Conservation (phyloP, 139 green algal genomes). For the Chlamydomonas sphaeroides region DNA sequence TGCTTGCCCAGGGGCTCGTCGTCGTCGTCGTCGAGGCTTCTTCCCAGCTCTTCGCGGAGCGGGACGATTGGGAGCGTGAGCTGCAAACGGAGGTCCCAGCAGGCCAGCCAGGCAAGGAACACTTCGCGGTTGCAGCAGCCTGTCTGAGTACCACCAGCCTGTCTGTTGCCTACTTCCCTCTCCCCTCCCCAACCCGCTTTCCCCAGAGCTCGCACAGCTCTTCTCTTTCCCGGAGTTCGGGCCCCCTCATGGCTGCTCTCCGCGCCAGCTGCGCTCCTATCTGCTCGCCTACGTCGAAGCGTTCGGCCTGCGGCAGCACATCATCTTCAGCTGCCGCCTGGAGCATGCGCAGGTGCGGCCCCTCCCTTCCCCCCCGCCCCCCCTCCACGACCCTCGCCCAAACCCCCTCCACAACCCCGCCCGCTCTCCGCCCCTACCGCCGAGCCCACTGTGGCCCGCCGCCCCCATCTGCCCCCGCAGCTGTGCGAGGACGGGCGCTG, state of each 20-base stretch:
- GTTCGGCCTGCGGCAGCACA: constrained; percentile 21
- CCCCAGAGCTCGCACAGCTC: constrained; percentile 2
- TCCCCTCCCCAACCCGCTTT: background rate
- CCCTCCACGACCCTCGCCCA: background rate
- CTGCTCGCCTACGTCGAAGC: constrained; percentile 14
- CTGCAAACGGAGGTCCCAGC: no score
- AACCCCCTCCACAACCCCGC: no score
- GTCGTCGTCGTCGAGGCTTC: constrained; percentile 32
- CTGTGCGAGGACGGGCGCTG: constrained; percentile 19
- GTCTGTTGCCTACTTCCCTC: background rate
- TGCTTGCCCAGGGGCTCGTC: background rate
- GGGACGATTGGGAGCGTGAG: background rate
- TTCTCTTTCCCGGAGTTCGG: background rate
- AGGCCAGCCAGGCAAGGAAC: background rate
- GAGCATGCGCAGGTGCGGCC: constrained; percentile 16
- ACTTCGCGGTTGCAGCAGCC: background rate
- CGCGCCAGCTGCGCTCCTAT: background rate
- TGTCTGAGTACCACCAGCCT: no score
- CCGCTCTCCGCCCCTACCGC: background rate
- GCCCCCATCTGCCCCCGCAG: background rate
- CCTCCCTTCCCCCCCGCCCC: background rate
- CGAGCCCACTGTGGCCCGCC: background rate
- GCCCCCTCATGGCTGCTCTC: background rate
- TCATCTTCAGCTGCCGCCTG: constrained; percentile 37
- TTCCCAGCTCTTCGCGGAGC: background rate